Evolutionary conservation across 1,284 basidiomycete species (phyloP).

Genomic region (Irpex sp.): DNA sequence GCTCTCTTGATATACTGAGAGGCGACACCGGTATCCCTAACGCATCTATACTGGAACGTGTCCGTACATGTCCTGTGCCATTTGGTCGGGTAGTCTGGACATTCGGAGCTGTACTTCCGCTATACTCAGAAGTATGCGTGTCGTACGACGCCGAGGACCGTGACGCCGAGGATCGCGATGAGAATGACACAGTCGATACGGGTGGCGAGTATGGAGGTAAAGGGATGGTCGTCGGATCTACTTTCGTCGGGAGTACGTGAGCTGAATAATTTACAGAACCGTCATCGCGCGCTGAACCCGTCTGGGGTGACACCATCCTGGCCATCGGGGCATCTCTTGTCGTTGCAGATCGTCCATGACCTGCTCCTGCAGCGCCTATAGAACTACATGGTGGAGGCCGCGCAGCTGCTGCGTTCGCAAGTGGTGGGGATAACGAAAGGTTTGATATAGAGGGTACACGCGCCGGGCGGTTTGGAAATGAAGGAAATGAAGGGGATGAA

Average conservation of each 20-base stretch:
- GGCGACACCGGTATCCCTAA: conserved; percentile 18
- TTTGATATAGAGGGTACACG: conserved; percentile 26
- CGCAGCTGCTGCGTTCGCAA: conserved; percentile 13
- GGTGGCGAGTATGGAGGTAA: conserved; percentile 67
- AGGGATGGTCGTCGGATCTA: conserved; percentile 53
- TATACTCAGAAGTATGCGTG: conserved; percentile 32
- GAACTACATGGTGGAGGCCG: conserved; percentile 14
- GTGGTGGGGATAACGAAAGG: conserved; percentile 23
- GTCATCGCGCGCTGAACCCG: conserved; percentile 30
- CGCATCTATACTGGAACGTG: conserved; percentile 20
- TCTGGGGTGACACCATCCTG: conserved; percentile 19
- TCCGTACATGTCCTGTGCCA: conserved; percentile 10
- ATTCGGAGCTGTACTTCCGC: conserved; percentile 31
- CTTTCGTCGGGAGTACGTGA: conserved; percentile 29
- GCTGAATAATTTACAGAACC: conserved; percentile 22
- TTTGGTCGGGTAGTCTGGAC: conserved; percentile 9
- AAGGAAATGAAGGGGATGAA: conserved; percentile 19
- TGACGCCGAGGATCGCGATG: conserved; percentile 62
- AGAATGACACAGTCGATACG: conserved; percentile 64
- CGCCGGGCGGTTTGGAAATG: conserved; percentile 18
- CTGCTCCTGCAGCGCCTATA: conserved; percentile 14
- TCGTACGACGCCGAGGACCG: conserved; percentile 42
- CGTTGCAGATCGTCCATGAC: conserved; percentile 20
- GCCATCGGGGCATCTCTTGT: conserved; percentile 19
- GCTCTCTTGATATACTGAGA: conserved; percentile 12